Evolutionary conservation across 768 basidiomycete species (phyloP), one percentile per base, ranked within the genome.

Genomic region (Boletus rubropictus): DNA sequence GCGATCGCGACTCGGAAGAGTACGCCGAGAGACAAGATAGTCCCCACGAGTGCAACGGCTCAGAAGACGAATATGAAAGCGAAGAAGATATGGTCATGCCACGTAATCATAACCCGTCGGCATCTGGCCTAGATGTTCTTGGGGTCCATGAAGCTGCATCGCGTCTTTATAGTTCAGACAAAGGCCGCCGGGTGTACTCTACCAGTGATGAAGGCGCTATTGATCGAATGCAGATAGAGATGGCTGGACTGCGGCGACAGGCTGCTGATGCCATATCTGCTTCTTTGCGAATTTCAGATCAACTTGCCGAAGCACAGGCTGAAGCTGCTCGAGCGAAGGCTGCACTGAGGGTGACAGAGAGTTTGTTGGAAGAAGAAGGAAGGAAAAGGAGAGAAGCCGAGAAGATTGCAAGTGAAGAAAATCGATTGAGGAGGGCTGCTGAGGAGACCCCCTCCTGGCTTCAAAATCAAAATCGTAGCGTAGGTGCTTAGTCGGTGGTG

Each of bases 201-300:
- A 37, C 54, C 24, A 51, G 67, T 15, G 71, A 77, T 45, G 67
- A 71, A 11, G 69, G 70, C 40, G 63, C 74, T 4, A 65, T 87
- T 44, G 82, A 86, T 46, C 78, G 75, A 36, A 73, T 87, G 68
- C 76, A 80, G 57, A 73, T 76, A 56, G 85, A 89, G 65, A 74
- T 86, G 59, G 75, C 73, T 8, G 74, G 63, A 32, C 69, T 89
- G 46, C 78, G 82, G 39, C 75, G 79, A 45, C 82, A 86, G 60
- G 78, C 84, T 15, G 74, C 82, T 18, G 82, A 87, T 51, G 82
- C 84, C 6, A 75, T 82, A 46, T 79, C 79, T 5, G 72, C 80
- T 24, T 83, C 83, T 3, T 65, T 81, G 44, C 72, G 78, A 48
- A 72, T 89, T 51, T 77, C 84, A 15, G 84, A 85, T 58, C 81